Evolutionary conservation across 257 asterid species (phyloP).

Genomic region (Rehmannia glutinosa): DNA sequence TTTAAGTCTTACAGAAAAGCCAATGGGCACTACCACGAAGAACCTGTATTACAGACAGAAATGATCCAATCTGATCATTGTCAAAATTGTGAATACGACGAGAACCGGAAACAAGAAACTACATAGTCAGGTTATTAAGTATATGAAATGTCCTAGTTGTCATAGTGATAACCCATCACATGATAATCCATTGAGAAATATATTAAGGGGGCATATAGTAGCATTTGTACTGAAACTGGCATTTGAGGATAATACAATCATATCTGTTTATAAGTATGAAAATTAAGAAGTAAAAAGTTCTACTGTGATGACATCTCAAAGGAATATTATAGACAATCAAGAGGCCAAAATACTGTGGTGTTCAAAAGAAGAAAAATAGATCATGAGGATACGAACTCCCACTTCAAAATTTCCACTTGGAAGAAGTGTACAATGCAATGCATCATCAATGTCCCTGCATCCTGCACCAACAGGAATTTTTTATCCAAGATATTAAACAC

Average conservation of each 20-base stretch:
- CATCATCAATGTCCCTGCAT: conserved; percentile 98
- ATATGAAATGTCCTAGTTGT: background rate
- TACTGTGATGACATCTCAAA: background rate
- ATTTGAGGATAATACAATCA: background rate
- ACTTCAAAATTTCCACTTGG: conserved; percentile 94
- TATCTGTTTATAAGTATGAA: background rate
- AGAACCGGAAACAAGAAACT: background rate
- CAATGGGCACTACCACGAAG: background rate
- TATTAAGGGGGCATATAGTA: background rate
- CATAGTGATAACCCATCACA: background rate
- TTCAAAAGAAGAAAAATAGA: background rate
- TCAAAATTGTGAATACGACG: background rate
- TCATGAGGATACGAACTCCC: conserved; percentile 93
- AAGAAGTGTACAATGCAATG: conserved; percentile 85
- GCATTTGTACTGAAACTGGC: conserved; percentile 1
- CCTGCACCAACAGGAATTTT: conserved; percentile 50
- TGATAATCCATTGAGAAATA: background rate
- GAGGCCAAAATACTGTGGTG: background rate
- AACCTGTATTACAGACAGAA: background rate
- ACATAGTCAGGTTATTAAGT: background rate
- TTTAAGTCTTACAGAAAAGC: background rate
- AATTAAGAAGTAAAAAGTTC: background rate
- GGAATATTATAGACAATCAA: conserved; percentile 1
- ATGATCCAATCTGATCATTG: conserved; percentile 3
- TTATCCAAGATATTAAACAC: conserved; percentile 6